Evolutionary conservation across 1,284 basidiomycete genomes (phyloP).

Genomic region (Coriolopsis trogii): DNA sequence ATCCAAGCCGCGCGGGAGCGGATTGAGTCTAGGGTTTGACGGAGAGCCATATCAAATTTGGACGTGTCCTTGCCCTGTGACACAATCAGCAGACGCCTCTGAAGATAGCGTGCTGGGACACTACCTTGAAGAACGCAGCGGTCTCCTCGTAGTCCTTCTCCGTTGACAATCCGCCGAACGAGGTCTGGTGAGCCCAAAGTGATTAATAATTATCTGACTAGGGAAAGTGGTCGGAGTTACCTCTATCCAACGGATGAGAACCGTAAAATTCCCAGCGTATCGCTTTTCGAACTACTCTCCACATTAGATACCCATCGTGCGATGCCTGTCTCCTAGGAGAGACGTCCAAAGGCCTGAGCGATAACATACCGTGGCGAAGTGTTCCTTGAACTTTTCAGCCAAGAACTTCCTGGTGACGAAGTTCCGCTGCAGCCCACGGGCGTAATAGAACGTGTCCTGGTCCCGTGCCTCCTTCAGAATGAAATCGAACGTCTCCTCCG

Average conservation of each 20-base stretch:
- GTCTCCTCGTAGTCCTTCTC: slow-evolving; percentile 70
- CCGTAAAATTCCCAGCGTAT: slow-evolving; percentile 71
- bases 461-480: slow-evolving; percentile 60
- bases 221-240: neutral
- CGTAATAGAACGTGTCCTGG: slow-evolving; percentile 68
- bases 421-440: slow-evolving; percentile 49
- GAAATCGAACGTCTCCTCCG: slow-evolving; percentile 62
- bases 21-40: slow-evolving; percentile 71
- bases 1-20: slow-evolving; percentile 61
- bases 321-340: neutral
- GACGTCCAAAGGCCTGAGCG: too few species aligned
- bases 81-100: slow-evolving; percentile 7
- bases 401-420: slow-evolving; percentile 44
- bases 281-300: slow-evolving; percentile 62
- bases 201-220: too few species aligned
- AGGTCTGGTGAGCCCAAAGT: slow-evolving; percentile 39
- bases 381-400: slow-evolving; percentile 52
- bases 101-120: slow-evolving; percentile 6
- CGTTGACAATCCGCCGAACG: slow-evolving; percentile 66
- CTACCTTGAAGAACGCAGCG: slow-evolving; percentile 72
- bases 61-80: slow-evolving; percentile 62
- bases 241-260: slow-evolving; percentile 21
- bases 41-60: slow-evolving; percentile 64
- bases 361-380: slow-evolving; percentile 67
- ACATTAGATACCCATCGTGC: neutral